phyloP scores from a whole-genome alignment of 2,329 filamentous ascomycete genomes.

The Exophiala lecanii-corni region DNA sequence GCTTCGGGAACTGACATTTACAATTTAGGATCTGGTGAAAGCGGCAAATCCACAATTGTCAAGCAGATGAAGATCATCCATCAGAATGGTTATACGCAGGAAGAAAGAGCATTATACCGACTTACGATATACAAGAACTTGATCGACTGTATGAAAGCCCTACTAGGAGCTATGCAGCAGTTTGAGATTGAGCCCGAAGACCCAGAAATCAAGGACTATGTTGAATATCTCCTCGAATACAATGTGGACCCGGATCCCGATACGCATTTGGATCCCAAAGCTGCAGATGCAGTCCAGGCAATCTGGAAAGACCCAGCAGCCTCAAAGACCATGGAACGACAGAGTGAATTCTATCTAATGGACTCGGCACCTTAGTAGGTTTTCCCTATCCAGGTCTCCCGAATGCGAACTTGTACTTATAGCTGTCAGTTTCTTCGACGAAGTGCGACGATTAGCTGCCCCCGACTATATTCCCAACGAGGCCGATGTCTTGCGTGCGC shows the following conservation, averaged over 20 bases:
- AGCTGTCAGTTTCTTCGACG: slow-evolving; percentile 79
- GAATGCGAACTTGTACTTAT: no score
- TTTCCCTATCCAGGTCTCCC: slow-evolving; percentile 3
- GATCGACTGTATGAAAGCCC: slow-evolving; percentile 89
- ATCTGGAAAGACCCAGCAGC: slow-evolving; percentile 88
- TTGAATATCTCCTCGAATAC: slow-evolving; percentile 79
- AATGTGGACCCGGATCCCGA: slow-evolving; percentile 87
- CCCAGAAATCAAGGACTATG: slow-evolving; percentile 66
- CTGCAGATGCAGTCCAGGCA: slow-evolving; percentile 76
- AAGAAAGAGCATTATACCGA: slow-evolving; percentile 90
- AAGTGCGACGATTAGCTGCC: slow-evolving; percentile 77
- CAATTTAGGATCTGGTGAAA: slow-evolving; percentile 82
- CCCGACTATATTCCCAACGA: slow-evolving; percentile 87
- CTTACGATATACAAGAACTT: slow-evolving; percentile 98
- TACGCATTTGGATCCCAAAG: slow-evolving; percentile 71
- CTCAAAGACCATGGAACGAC: slow-evolving; percentile 78
- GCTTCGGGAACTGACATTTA: slow-evolving; percentile 13
- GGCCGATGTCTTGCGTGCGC: slow-evolving; percentile 87
- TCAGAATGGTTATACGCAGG: slow-evolving; percentile 91
- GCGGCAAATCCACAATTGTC: slow-evolving; percentile 97
- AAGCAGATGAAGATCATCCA: slow-evolving; percentile 99
- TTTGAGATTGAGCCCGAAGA: slow-evolving; percentile 78
- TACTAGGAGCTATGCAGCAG: slow-evolving; percentile 86
- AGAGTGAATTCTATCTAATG: slow-evolving; percentile 99
- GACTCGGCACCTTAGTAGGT: slow-evolving; percentile 96